phyloP scores from a whole-genome alignment of 2,329 filamentous ascomycete species.

The Aureobasidium sp. region DNA sequence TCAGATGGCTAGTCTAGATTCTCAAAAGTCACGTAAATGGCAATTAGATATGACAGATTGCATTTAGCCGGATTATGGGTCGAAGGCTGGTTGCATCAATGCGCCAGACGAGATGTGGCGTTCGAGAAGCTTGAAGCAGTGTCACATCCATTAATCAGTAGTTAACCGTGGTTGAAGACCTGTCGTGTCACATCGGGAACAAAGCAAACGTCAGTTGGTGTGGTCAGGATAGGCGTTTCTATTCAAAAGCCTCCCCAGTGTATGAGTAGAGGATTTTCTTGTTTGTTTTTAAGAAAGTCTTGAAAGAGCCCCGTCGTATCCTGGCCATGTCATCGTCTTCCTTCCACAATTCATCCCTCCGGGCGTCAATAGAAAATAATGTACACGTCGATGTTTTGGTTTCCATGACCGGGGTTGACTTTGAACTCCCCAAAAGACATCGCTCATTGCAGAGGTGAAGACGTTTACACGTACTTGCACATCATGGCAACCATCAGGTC shows the following conservation, averaged over 20 bases:
- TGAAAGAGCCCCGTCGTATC: slow-evolving; percentile 8
- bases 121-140: not conserved
- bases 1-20: not conserved
- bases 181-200: slow-evolving; percentile 2
- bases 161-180: not conserved
- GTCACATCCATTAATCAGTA: not conserved
- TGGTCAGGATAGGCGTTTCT: slow-evolving; percentile 12
- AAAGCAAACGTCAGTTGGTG: not conserved
- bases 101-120: not conserved
- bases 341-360: slow-evolving; percentile 9
- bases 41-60: not conserved
- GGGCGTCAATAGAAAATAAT: slow-evolving; percentile 15
- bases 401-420: slow-evolving; percentile 12
- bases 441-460: slow-evolving; percentile 13
- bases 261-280: slow-evolving; percentile 14
- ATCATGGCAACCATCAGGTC: slow-evolving; percentile 89
- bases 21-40: not conserved
- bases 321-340: slow-evolving; percentile 15
- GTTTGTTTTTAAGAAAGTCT: slow-evolving; percentile 15
- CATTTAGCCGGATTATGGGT: not conserved
- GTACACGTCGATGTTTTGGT: slow-evolving; percentile 15
- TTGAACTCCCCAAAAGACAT: slow-evolving; percentile 9
- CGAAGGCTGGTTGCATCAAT: not conserved
- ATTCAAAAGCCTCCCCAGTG: slow-evolving; percentile 3
- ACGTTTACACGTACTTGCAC: slow-evolving; percentile 55